Base-by-base conservation (phyloP, 208 protist species). In the Borovskyia barvae region DNA sequence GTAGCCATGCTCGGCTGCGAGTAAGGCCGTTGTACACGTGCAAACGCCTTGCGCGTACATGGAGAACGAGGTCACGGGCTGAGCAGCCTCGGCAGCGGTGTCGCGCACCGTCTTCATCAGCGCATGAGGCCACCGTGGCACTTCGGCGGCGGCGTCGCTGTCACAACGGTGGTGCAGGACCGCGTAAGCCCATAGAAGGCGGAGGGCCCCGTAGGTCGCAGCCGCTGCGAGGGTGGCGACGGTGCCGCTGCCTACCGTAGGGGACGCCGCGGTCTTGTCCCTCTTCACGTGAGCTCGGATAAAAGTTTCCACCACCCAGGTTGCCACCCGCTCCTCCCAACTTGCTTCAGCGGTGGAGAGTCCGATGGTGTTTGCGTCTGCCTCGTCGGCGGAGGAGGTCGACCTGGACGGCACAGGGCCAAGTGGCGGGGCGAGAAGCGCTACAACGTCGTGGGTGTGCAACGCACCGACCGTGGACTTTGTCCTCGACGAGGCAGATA, bases 281-380 rank as follows among this genome's bases (percentile, higher is more conserved):
- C 28, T 22, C 2, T 28, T 51, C 37, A 1, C 35, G 35, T 39
- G 0, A 28, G n/a, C 12, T 15, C n/a, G 40, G 4, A 59, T 14
- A 19, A 40, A 37, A 17, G 29, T 37, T 0, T 26, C 24, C 1
- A 48, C 53, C 11, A 48, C 54, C 64, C 64, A 70, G 37, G 61
- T 55, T 12, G 48, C 54, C 32, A 70, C 54, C 20, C 56, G 29
- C 17, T 37, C 36, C 32, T 62, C 54, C 64, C 64, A 70, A 8
- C 45, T 55, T 14, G 19, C 25, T 2, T 5, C 19, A 15, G 3
- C 28, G 26, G 20, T 1, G 22, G 2, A 49, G 50, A 8, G 19
- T 7, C 53, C 12, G 41, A n/a, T n/a, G n/a, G n/a, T n/a, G n/a
- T n/a, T n/a, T n/a, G n/a, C n/a, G n/a, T n/a, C n/a, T n/a, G n/a